Percentiles rank a stretch among this genome's conserved stretches.
Evolutionary conservation across 1,284 basidiomycete genomes (phyloP).

Genomic region (Pholiota adiposa): DNA sequence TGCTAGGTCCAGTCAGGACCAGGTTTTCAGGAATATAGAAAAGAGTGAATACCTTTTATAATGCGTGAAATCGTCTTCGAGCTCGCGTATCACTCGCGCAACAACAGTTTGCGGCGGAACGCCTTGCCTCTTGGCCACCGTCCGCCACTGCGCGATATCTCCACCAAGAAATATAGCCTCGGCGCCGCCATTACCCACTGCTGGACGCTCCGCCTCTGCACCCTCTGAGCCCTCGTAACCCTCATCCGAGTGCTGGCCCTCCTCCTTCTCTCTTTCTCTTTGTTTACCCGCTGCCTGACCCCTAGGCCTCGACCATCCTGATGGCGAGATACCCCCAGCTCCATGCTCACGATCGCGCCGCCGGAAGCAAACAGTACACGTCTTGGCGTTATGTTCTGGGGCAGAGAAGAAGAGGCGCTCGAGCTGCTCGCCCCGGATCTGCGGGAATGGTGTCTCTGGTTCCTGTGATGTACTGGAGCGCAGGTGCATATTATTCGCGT

Average conservation of each 20-base stretch:
- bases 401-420: conserved; percentile 83
- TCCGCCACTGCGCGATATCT: conserved; percentile 30
- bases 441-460: conserved; percentile 71
- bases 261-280: conserved; percentile 15
- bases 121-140: conserved; percentile 38
- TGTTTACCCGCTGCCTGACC: neutral
- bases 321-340: conserved; percentile 11
- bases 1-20: conserved; percentile 47
- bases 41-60: conserved; percentile 73
- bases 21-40: conserved; percentile 2
- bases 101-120: conserved; percentile 85
- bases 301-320: conserved; percentile 18
- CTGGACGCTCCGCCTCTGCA: conserved; percentile 16
- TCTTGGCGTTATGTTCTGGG: conserved; percentile 69
- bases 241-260: conserved; percentile 46
- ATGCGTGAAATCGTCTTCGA: conserved; percentile 90
- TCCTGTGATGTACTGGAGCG: conserved; percentile 5
- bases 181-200: neutral
- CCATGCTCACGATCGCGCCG: conserved; percentile 30
- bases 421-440: conserved; percentile 74
- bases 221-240: conserved; percentile 53
- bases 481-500: neutral
- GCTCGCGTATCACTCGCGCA: conserved; percentile 75
- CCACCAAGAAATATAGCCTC: conserved; percentile 5
- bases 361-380: conserved; percentile 68